Conservation (phyloP, 2,329 filamentous ascomycete genomes). For the Magnaporthiopsis incrustans region DNA sequence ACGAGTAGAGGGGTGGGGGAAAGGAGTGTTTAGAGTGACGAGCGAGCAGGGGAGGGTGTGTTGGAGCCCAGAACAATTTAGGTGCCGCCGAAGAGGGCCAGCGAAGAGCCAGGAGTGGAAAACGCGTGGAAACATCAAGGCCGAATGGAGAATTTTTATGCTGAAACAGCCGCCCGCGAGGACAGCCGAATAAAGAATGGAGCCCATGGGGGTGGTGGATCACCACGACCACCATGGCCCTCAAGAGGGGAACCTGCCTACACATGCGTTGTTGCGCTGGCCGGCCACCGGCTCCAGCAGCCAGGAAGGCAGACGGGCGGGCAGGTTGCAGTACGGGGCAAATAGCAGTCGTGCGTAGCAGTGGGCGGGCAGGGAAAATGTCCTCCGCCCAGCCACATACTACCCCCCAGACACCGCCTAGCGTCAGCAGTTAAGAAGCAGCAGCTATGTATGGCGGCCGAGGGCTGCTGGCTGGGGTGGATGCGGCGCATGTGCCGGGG, state of each 20-base stretch:
- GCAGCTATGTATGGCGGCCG: too few species aligned
- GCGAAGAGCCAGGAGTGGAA: slow-evolving; percentile 26
- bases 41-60: slow-evolving; percentile 20
- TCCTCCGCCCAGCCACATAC: too few species aligned
- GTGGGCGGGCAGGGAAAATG: too few species aligned
- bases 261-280: not conserved
- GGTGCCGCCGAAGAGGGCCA: slow-evolving; percentile 8
- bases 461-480: too few species aligned
- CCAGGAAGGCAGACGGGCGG: not conserved
- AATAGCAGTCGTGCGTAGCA: too few species aligned
- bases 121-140: slow-evolving; percentile 31
- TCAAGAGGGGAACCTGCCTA: not conserved
- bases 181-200: slow-evolving; percentile 26
- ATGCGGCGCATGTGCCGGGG: too few species aligned
- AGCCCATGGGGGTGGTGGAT: not conserved
- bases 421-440: too few species aligned
- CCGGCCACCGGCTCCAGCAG: not conserved
- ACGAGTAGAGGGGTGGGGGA: slow-evolving; percentile 27
- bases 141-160: slow-evolving; percentile 29
- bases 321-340: not conserved
- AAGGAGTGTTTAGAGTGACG: slow-evolving; percentile 20
- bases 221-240: not conserved
- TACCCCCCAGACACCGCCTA: too few species aligned
- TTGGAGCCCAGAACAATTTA: slow-evolving; percentile 20
- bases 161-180: slow-evolving; percentile 31